Evolutionary conservation across 441 rosid species (phyloP).

Genomic region (Geranium incanum): DNA sequence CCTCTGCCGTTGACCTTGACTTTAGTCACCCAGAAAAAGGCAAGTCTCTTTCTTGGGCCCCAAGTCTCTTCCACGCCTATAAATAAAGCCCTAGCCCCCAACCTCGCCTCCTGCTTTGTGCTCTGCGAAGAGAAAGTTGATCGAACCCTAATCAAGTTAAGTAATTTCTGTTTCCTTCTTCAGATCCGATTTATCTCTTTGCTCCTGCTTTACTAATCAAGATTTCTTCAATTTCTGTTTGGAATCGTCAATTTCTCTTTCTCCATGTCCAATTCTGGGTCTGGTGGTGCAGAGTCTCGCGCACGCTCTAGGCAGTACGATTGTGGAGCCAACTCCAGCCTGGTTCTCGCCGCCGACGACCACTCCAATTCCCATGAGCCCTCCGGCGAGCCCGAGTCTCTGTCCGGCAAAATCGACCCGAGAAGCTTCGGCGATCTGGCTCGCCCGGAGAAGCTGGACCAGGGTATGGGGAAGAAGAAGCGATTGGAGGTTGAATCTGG

Average conservation of each 20-base stretch:
- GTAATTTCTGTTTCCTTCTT: not conserved
- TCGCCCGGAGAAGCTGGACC: not conserved
- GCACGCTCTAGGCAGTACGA: not conserved
- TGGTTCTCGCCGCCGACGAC: not conserved
- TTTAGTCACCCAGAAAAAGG: not conserved
- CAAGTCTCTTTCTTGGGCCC: not conserved
- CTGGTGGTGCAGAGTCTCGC: not conserved
- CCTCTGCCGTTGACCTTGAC: too few relatives aligned
- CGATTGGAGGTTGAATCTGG: not conserved
- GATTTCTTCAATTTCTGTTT: not conserved
- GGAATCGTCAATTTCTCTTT: not conserved
- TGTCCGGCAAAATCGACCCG: not conserved
- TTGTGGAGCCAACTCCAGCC: not conserved
- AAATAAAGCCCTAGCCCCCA: not conserved
- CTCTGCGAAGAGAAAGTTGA: not conserved
- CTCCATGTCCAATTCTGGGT: not conserved
- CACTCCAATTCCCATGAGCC: not conserved
- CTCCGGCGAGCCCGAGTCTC: not conserved
- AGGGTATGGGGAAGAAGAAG: not conserved
- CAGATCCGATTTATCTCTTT: not conserved
- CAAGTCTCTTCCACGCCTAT: not conserved
- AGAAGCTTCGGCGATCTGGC: slow-evolving; percentile 6
- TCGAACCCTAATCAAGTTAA: not conserved
- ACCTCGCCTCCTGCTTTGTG: not conserved
- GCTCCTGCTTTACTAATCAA: not conserved